Conservation (phyloP, 768 basidiomycete species). For the Lentinus brumalis region DNA sequence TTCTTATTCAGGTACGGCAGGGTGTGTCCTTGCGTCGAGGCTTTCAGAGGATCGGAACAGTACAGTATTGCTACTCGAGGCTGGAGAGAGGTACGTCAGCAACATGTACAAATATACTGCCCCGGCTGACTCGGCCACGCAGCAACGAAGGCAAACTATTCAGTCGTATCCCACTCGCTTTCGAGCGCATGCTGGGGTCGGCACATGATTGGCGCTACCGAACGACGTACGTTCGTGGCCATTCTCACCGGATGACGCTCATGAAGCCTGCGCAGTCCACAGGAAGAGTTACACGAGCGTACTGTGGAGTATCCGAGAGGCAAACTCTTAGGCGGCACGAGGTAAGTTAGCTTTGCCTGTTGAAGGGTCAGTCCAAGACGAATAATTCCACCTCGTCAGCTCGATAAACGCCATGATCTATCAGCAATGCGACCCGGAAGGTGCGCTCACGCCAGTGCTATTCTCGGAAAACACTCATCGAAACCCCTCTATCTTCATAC, state of each 20-base stretch:
- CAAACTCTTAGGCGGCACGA: constrained; percentile 27
- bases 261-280: constrained; percentile 9
- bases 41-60: constrained; percentile 45
- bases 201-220: constrained; percentile 43
- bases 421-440: constrained; percentile 2
- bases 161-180: constrained; percentile 23
- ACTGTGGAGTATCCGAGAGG: constrained; percentile 24
- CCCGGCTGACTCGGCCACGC: not conserved
- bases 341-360: constrained; percentile 6
- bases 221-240: constrained; percentile 4
- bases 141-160: constrained; percentile 13
- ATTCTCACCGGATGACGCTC: not conserved
- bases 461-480: too few species aligned
- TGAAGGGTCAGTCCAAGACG: not conserved
- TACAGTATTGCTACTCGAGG: constrained; percentile 45
- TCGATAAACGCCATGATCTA: constrained; percentile 57
- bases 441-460: not conserved
- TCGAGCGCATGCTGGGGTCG: constrained; percentile 40
- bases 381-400: not conserved
- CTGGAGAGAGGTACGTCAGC: constrained; percentile 38
- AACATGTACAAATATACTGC: constrained; percentile 12
- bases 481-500: constrained; percentile 56
- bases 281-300: constrained; percentile 13
- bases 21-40: constrained; percentile 45
- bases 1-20: constrained; percentile 42